phyloP scores from a whole-genome alignment of 2,329 filamentous ascomycete species.

The Juglanconis juglandina region DNA sequence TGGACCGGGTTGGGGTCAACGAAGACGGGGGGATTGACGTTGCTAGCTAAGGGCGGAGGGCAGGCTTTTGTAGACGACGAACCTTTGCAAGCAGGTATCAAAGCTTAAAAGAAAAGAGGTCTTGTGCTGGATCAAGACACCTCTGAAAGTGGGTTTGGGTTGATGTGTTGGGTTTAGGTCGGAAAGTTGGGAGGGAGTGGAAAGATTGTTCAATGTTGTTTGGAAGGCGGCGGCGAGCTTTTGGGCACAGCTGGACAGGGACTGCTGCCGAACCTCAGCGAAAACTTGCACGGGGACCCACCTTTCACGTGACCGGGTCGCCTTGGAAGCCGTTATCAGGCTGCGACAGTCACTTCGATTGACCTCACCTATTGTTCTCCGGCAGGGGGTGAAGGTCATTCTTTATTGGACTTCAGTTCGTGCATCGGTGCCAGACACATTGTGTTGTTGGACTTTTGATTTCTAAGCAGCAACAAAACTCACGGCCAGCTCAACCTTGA shows the following conservation, averaged over 20 bases:
- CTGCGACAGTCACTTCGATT: constrained; percentile 28
- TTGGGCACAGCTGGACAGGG: constrained; percentile 26
- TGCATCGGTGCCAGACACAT: background rate
- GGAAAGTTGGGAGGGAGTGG: background rate
- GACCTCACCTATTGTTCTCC: background rate
- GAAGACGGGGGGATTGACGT: constrained; percentile 2
- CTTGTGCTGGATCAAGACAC: constrained; percentile 14
- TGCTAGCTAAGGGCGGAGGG: background rate
- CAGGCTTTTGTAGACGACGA: constrained; percentile 9
- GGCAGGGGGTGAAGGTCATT: background rate
- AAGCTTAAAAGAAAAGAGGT: constrained; percentile 13
- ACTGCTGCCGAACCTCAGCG: constrained; percentile 26
- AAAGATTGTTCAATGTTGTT: constrained; percentile 26
- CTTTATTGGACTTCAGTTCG: background rate
- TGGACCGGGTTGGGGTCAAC: background rate
- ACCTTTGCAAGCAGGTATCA: constrained; percentile 19
- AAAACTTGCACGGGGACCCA: constrained; percentile 33
- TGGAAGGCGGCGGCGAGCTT: constrained; percentile 37
- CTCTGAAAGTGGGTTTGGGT: constrained; percentile 12
- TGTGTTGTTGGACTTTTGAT: background rate
- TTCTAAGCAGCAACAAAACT: background rate
- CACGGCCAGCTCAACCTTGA: no score
- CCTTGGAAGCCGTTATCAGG: background rate
- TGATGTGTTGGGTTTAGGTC: background rate
- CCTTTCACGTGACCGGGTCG: constrained; percentile 2